These are phyloP conservation scores for Clarkia xantiana DNA, from an alignment of 345 rosid species.

Conservation along the genomic window DNA sequence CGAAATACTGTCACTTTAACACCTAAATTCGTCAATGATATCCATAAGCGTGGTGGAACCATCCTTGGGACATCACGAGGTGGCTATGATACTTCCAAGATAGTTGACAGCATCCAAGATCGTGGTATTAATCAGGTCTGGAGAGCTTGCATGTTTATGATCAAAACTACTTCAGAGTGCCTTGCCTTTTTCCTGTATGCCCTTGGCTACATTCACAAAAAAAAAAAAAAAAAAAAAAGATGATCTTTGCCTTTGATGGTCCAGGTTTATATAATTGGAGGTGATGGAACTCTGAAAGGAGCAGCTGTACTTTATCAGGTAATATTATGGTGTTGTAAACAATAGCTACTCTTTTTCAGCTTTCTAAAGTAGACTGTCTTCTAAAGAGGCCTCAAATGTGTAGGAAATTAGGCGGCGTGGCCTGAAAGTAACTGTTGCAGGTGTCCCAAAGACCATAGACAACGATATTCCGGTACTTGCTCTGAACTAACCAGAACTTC, in stretches of 20 bases:
- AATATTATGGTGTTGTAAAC: neutral
- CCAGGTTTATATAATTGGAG: slow-evolving; percentile 75
- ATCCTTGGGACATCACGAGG: slow-evolving; percentile 30
- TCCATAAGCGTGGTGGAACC: slow-evolving; percentile 37
- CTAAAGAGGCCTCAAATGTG: slow-evolving; percentile 4
- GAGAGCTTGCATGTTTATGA: neutral
- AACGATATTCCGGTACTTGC: slow-evolving; percentile 74
- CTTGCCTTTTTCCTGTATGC: neutral
- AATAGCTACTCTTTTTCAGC: neutral
- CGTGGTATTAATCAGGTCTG: slow-evolving; percentile 33
- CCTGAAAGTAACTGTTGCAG: slow-evolving; percentile 68
- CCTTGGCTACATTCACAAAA: neutral
- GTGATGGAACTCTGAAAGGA: slow-evolving; percentile 79
- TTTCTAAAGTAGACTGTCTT: neutral
- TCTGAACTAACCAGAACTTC: neutral
- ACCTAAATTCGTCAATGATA: slow-evolving; percentile 28
- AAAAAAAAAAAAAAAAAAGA: neutral
- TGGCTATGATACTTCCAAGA: slow-evolving; percentile 27
- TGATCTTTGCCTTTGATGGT: slow-evolving; percentile 5
- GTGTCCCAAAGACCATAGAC: slow-evolving; percentile 88
- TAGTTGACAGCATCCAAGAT: slow-evolving; percentile 33
- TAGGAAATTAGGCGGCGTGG: slow-evolving; percentile 78
- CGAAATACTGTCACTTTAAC: slow-evolving; percentile 20
- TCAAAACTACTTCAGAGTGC: neutral
- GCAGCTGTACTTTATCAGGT: slow-evolving; percentile 60